Percentiles rank a stretch among this genome's conserved stretches.
Evolutionary conservation across 2,329 filamentous ascomycete species (phyloP).

Genomic region (Alternaria infectoria): DNA sequence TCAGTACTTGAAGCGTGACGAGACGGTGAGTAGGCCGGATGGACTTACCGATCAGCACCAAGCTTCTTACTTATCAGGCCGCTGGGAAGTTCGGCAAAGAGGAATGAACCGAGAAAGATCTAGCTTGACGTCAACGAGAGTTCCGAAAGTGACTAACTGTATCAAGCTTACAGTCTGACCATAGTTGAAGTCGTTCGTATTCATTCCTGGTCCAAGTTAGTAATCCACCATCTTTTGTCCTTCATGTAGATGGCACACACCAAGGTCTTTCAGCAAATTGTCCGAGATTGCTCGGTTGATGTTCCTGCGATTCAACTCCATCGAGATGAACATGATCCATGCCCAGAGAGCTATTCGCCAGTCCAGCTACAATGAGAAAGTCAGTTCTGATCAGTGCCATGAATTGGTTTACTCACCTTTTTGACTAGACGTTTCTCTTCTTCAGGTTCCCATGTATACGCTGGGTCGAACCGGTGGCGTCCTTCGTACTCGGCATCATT

Average conservation of each 20-base stretch:
- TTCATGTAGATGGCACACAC: slow-evolving; percentile 20
- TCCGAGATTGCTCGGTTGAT: slow-evolving; percentile 53
- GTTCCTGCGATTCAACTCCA: slow-evolving; percentile 57
- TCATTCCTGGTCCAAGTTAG: not conserved
- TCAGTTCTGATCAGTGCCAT: not conserved
- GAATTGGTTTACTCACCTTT: slow-evolving; percentile 46
- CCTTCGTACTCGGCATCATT: slow-evolving; percentile 43
- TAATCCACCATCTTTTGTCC: too few species aligned
- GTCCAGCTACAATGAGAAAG: slow-evolving; percentile 26
- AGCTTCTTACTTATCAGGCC: slow-evolving; percentile 60
- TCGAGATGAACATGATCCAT: slow-evolving; percentile 58
- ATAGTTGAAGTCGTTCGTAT: not conserved
- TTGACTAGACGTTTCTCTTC: slow-evolving; percentile 56
- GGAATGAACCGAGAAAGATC: slow-evolving; percentile 50
- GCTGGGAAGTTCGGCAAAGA: slow-evolving; percentile 58
- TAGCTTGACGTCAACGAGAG: slow-evolving; percentile 12
- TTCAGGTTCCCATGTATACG: slow-evolving; percentile 53
- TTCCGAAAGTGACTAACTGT: not conserved
- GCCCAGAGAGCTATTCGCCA: slow-evolving; percentile 38
- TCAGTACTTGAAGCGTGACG: not conserved
- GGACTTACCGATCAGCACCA: slow-evolving; percentile 51
- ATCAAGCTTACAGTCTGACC: not conserved
- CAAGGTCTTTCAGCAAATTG: slow-evolving; percentile 36
- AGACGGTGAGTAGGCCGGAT: not conserved
- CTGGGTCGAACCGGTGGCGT: slow-evolving; percentile 57